Evolutionary conservation across 768 basidiomycete genomes (phyloP).

Genomic region (Lentinula guzmanii): DNA sequence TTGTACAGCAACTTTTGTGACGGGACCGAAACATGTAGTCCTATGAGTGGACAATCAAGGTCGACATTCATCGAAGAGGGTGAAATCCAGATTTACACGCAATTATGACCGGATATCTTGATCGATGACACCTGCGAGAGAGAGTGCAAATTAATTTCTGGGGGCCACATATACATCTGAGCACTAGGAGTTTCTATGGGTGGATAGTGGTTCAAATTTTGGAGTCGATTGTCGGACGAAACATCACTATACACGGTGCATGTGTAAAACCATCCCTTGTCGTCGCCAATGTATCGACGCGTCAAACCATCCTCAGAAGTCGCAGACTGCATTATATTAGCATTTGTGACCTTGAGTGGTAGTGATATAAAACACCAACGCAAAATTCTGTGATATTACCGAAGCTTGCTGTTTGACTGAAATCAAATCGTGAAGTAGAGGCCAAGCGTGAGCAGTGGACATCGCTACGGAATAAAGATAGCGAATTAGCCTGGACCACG

Average conservation of each 20-base stretch:
- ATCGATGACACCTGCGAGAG: conserved; percentile 44
- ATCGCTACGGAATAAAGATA: not conserved
- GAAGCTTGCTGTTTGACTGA: conserved; percentile 11
- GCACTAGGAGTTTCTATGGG: not conserved
- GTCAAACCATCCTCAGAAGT: conserved; percentile 22
- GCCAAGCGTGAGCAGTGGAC: not conserved
- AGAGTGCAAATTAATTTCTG: conserved; percentile 36
- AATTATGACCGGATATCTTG: conserved; percentile 34
- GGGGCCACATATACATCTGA: conserved; percentile 31
- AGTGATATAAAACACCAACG: conserved; percentile 23
- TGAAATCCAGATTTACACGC: conserved; percentile 32
- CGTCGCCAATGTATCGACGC: conserved; percentile 44
- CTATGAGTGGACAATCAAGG: conserved; percentile 25
- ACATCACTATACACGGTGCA: conserved; percentile 13
- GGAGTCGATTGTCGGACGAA: not conserved
- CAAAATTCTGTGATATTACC: conserved; percentile 37
- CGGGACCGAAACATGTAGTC: conserved; percentile 51
- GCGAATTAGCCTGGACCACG: too few species aligned
- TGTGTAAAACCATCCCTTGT: conserved; percentile 45
- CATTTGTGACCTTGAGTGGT: not conserved
- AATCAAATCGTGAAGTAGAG: conserved; percentile 12
- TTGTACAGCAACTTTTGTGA: conserved; percentile 43
- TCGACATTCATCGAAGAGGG: not conserved
- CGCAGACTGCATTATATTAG: conserved; percentile 8
- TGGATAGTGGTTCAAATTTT: not conserved